These are phyloP conservation scores for Tetraselmis striata DNA, from an alignment of 139 green algal species.

Conservation along the genomic window DNA sequence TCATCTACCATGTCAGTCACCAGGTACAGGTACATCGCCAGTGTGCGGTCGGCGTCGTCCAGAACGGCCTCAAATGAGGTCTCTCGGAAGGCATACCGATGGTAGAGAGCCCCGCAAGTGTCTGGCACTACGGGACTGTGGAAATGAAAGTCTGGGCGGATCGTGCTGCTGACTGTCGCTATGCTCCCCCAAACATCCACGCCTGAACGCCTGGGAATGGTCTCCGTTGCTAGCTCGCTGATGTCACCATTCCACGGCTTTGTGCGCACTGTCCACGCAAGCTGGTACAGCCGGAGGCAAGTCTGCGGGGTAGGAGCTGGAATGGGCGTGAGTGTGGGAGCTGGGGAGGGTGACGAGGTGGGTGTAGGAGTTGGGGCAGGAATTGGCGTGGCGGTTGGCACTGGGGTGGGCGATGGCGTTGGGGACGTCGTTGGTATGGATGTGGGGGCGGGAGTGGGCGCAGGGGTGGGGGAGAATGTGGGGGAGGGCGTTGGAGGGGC, in stretches of 20 bases:
- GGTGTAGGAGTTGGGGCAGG: too few species aligned
- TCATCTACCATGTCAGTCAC: background rate
- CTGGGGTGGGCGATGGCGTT: too few species aligned
- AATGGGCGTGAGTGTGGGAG: background rate
- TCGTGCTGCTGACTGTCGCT: background rate
- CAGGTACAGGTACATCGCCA: background rate
- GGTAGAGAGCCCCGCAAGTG: background rate
- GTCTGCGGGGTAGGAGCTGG: background rate
- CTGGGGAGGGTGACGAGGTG: background rate
- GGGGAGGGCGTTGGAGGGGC: too few species aligned
- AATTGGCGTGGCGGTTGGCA: too few species aligned
- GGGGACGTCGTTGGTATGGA: too few species aligned
- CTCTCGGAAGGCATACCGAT: background rate
- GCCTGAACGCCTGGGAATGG: background rate
- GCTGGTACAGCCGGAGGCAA: background rate
- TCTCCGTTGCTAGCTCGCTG: background rate
- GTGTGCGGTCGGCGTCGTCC: background rate
- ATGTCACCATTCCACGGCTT: background rate
- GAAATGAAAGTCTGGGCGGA: background rate
- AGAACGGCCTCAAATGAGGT: background rate
- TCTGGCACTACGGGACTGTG: background rate
- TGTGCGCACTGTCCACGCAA: background rate
- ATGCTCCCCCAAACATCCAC: background rate
- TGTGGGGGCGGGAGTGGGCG: too few species aligned
- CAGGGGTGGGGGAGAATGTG: too few species aligned